A percentile compares a stretch with the other conserved stretches of the same genome.
Conservation (phyloP, 129 eudicot genomes). For the Centrapalus pauciflorus region DNA sequence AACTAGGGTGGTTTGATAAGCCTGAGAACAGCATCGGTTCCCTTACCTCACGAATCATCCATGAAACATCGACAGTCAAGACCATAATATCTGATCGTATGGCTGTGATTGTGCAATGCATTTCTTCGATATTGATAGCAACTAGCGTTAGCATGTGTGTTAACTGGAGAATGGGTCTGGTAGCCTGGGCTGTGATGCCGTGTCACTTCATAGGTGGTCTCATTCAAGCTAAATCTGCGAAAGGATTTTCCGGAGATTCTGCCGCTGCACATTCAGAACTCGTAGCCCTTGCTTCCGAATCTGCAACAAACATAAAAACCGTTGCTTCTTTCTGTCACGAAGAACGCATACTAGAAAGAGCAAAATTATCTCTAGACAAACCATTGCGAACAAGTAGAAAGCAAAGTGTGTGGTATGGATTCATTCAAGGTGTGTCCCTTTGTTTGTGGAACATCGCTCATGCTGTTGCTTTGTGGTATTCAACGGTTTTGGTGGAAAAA, state of each 20-base stretch:
- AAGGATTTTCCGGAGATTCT: conserved; percentile 66
- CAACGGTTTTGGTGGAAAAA: conserved; percentile 59
- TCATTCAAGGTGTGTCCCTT: conserved; percentile 78
- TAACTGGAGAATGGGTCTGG: conserved; percentile 82
- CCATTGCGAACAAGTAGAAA: conserved; percentile 44
- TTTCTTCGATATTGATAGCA: conserved; percentile 74
- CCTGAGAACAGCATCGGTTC: conserved; percentile 66
- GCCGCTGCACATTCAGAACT: conserved; percentile 59
- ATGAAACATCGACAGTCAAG: conserved; percentile 73
- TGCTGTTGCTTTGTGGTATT: conserved; percentile 80
- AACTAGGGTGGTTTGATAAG: conserved; percentile 73
- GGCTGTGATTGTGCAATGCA: conserved; percentile 88
- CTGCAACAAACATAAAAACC: conserved; percentile 59
- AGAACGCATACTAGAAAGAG: conserved; percentile 54
- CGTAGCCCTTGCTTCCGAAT: conserved; percentile 66
- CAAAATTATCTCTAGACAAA: conserved; percentile 34
- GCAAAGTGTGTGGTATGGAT: conserved; percentile 62
- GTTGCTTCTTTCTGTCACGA: conserved; percentile 75
- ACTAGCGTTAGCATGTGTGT: conserved; percentile 63
- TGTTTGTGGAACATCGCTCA: conserved; percentile 91
- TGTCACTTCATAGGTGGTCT: conserved; percentile 88
- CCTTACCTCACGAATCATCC: conserved; percentile 57
- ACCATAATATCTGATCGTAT: conserved; percentile 74
- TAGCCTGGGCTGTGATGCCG: conserved; percentile 95
- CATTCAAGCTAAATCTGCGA: conserved; percentile 80